Conservation (phyloP, 768 basidiomycete species). For the Exidia glandulosa region DNA sequence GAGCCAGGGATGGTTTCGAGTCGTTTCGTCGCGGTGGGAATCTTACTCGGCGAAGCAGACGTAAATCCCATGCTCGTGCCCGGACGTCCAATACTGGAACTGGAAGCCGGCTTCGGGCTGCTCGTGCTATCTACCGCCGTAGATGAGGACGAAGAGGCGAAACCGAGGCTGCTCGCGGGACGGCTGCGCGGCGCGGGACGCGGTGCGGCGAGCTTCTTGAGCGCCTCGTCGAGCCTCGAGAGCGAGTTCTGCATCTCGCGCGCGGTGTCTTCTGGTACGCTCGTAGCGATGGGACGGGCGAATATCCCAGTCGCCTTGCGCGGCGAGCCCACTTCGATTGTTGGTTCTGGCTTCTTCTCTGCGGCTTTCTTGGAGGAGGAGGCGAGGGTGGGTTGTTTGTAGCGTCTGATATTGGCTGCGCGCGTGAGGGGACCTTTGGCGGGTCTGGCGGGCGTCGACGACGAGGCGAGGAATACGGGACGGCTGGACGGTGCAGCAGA, state of each 20-base stretch:
- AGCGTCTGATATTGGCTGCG: background rate
- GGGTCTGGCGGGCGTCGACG: background rate
- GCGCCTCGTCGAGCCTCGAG: background rate
- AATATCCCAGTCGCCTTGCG: background rate
- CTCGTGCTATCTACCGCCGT: background rate
- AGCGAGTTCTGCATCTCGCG: background rate
- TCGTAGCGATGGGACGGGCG: background rate
- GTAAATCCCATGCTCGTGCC: slow-evolving; percentile 62
- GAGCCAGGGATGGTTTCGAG: background rate
- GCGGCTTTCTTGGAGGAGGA: too few species aligned
- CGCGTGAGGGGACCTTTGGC: background rate
- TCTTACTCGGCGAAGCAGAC: background rate
- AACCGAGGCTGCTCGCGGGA: background rate
- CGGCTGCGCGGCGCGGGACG: background rate
- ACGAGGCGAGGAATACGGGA: background rate
- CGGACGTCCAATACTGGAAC: slow-evolving; percentile 44
- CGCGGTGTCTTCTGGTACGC: background rate
- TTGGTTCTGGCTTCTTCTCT: background rate
- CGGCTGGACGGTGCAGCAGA: background rate
- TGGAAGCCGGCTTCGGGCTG: background rate
- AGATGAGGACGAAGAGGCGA: background rate
- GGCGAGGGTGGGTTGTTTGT: background rate
- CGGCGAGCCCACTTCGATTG: background rate
- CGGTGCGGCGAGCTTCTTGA: background rate
- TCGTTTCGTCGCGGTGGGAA: background rate